Base-by-base conservation (phyloP, 2,329 filamentous ascomycete species). In the Cladosporium sp. region DNA sequence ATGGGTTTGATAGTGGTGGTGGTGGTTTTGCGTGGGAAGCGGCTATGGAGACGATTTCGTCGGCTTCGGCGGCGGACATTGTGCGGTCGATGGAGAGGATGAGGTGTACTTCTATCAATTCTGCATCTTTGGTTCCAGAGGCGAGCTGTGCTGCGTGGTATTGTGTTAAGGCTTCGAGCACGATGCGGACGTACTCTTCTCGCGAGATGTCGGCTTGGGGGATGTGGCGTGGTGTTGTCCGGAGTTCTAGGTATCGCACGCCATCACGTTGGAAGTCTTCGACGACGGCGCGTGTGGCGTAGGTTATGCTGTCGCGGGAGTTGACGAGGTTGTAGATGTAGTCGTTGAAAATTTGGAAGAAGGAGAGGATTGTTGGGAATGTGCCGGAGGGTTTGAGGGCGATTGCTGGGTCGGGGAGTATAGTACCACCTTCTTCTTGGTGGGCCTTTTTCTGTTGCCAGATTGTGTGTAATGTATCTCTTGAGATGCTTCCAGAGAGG, bases 271-370 rank as follows among this genome's bases (percentile, higher is more conserved):
- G 81, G 72, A 95, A 96, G 71, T 88, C 84, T 23, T 79, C 67
- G 7, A 92, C 82, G 53, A 93, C 90, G 5, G 85, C 83, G 49
- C 78, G 80, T 1, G 91, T 92, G 28, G 90, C 86, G 70, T 86
- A 83, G 48, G 79, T 80, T 57, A 92, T 67, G 25, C 66, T 63
- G 16, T 69, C 76, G 13, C 83, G 77, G 71, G 90, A 86, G 72
- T 86, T 87, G 78, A 90, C 85, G 39, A 96, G 87, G 66, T 85
- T 83, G 79, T 95, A 94, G 70, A 93, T 94, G 76, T 92, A 92
- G 51, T 84, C 88, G 28, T 88, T 89, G 79, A 94, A 94, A 18
- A 93, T 82, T 2, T 88, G 88, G 73, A 93, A 93, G 83, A 93
- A 92, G 48, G 90, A 90, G 53, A 68, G 48, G 58, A 70, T 62